Evolutionary conservation across 306 rosid genomes (phyloP), one percentile per base, ranked within the genome.

Genomic region (Pterocarpus santalinus): DNA sequence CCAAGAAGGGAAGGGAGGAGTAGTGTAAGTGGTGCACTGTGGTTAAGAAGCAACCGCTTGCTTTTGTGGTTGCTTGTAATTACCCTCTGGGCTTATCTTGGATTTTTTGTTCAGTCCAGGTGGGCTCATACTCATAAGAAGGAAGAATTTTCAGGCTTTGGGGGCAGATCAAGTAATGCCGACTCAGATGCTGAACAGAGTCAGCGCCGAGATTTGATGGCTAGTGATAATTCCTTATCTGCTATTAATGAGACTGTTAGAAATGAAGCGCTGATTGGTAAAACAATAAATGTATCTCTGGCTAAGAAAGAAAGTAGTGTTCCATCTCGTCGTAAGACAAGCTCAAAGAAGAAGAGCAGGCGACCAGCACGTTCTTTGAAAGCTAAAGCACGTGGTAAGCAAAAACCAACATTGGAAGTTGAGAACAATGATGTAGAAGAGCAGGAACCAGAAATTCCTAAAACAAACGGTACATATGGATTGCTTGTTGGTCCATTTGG

Each of bases 1-100:
- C 92, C 94, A 8, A 81, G 88, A 84, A 91, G 86, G 85, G 99
- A 93, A 39, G 97, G 86, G 57, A 88, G 90, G 76, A 69, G 85
- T 77, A 75, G 86, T 52, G 49, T 84, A 64, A 79, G 69, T 75
- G 86, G 90, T 75, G 72, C 83, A 8, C 88, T 73, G 79, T 90
- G 97, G 96, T 87, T 95, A 82, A 83, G 97, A 60, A 90, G 93
- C 86, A 93, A 95, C 56, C 91, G 92, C 8, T 35, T 95, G 38
- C 60, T 95, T 72, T 86, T 90, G 81, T 95, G 99, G 99, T 83
- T 95, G 92, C 87, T 95, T 66, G 79, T 95, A 52, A 95, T 95
- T 82, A 95, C 99, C 66, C 96, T 95, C n/a, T 95, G 99, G 99
- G 85, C 99, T 39, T 95, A 95, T 86, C 93, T 95, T 86, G 99